Conservation (phyloP, 1,284 basidiomycete genomes). For the Pyrrhoderma lamaoense region DNA sequence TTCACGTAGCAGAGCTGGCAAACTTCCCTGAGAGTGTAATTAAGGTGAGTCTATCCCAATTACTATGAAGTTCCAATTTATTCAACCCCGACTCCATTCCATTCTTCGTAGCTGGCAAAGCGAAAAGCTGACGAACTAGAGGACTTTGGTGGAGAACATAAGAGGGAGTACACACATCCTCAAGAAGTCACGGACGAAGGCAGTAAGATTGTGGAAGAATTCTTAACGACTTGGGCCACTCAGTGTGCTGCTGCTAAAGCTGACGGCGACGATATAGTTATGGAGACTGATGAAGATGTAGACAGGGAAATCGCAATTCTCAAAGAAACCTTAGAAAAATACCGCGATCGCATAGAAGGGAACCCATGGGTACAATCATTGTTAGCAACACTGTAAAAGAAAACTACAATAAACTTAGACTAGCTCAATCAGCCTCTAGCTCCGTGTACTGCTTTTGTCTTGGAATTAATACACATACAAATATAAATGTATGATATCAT, state of each 20-base stretch:
- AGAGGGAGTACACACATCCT: conserved; percentile 41
- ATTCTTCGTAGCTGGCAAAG: conserved; percentile 69
- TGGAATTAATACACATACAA: too few species aligned
- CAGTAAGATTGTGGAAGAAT: conserved; percentile 71
- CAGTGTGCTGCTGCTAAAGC: conserved; percentile 25
- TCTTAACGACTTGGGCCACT: conserved; percentile 71
- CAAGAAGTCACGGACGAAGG: conserved; percentile 70
- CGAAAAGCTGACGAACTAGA: conserved; percentile 95
- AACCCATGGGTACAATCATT: conserved; percentile 74
- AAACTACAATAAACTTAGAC: too few species aligned
- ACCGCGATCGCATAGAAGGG: conserved; percentile 58
- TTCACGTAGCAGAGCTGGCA: conserved; percentile 94
- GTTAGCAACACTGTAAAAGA: conserved; percentile 39
- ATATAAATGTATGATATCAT: too few species aligned
- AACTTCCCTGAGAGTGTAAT: conserved; percentile 95
- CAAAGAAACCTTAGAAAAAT: conserved; percentile 58
- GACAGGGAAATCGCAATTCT: conserved; percentile 64
- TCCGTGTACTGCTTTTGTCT: too few species aligned
- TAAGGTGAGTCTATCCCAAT: conserved; percentile 44
- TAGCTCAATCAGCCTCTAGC: too few species aligned
- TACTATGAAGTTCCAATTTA: neutral
- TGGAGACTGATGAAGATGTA: conserved; percentile 38
- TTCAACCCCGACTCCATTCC: neutral
- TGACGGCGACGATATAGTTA: conserved; percentile 49
- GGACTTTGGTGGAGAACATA: conserved; percentile 64